Evolutionary conservation across 352 stramenopile genomes (phyloP).

Genomic region (Pythium insidiosum): DNA sequence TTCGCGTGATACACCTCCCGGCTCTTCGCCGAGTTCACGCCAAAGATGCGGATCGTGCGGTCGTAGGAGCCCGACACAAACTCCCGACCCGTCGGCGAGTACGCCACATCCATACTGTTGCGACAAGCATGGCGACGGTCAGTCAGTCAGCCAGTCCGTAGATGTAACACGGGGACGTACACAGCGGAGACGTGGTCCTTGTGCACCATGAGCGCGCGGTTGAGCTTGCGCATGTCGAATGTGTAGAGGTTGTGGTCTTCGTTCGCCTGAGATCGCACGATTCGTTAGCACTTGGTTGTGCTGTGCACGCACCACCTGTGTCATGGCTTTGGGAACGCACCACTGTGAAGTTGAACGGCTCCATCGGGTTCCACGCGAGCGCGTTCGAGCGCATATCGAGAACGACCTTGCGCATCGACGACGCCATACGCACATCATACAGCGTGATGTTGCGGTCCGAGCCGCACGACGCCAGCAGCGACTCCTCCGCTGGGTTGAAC

Average conservation of each 20-base stretch:
- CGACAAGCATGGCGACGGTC: background rate
- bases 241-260: constrained; percentile 99
- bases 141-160: too few species aligned
- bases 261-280: constrained; percentile 70
- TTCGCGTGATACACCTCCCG: constrained; percentile 97
- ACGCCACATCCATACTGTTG: constrained; percentile 92
- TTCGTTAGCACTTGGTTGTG: too few species aligned
- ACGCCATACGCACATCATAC: constrained; percentile 89
- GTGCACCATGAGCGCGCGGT: constrained; percentile 92
- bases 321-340: constrained; percentile 20
- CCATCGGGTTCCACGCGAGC: constrained; percentile 98
- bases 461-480: constrained; percentile 93
- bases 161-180: constrained; percentile 35
- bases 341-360: constrained; percentile 98
- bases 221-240: constrained; percentile 99
- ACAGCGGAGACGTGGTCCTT: constrained; percentile 98
- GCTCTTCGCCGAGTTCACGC: constrained; percentile 73
- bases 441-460: constrained; percentile 91
- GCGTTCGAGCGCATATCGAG: constrained; percentile 95
- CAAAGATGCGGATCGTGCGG: constrained; percentile 97
- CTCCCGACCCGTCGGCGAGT: constrained; percentile 96
- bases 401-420: constrained; percentile 96
- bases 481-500: constrained; percentile 95
- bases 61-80: constrained; percentile 99
- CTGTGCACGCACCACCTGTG: background rate